Conservation (phyloP, 768 basidiomycete species). For the Cystofilobasidium capitatum region DNA sequence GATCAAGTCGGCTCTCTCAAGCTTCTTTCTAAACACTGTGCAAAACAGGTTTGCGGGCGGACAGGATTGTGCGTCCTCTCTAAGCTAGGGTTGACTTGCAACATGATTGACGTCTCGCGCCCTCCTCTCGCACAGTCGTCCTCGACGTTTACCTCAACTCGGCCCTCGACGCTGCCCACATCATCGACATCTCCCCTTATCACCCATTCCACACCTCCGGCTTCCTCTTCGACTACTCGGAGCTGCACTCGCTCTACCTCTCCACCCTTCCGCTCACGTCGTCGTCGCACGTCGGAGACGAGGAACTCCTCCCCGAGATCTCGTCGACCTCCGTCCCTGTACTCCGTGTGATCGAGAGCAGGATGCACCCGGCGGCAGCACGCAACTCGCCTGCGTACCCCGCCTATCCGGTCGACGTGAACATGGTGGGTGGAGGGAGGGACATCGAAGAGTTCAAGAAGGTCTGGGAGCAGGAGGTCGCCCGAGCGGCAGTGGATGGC, state of each 20-base stretch:
- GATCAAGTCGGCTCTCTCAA: slow-evolving; percentile 48
- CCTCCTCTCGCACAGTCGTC: slow-evolving; percentile 47
- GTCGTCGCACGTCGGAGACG: slow-evolving; percentile 14
- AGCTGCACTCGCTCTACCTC: slow-evolving; percentile 47
- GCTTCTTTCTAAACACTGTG: slow-evolving; percentile 64
- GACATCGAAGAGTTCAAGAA: slow-evolving; percentile 64
- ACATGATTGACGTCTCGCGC: neutral
- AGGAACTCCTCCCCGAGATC: slow-evolving; percentile 7
- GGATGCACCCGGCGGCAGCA: slow-evolving; percentile 57
- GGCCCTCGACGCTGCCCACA: slow-evolving; percentile 61
- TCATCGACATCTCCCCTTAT: slow-evolving; percentile 88
- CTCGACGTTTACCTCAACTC: slow-evolving; percentile 83
- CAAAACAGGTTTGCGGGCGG: slow-evolving; percentile 51
- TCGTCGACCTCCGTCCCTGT: slow-evolving; percentile 27
- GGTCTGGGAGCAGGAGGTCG: slow-evolving; percentile 39
- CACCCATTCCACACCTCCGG: slow-evolving; percentile 68
- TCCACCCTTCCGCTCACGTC: slow-evolving; percentile 28
- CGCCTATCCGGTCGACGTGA: slow-evolving; percentile 86
- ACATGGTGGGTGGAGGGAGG: slow-evolving; percentile 65
- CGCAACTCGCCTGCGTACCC: slow-evolving; percentile 63
- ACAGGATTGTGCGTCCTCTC: slow-evolving; percentile 56
- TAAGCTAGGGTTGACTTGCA: neutral
- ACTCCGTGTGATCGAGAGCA: slow-evolving; percentile 56
- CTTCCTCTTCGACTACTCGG: slow-evolving; percentile 72
- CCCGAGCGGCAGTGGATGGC: slow-evolving; percentile 33